Evolutionary conservation across 2,329 filamentous ascomycete genomes (phyloP).

Genomic region (Penicillium hordei): DNA sequence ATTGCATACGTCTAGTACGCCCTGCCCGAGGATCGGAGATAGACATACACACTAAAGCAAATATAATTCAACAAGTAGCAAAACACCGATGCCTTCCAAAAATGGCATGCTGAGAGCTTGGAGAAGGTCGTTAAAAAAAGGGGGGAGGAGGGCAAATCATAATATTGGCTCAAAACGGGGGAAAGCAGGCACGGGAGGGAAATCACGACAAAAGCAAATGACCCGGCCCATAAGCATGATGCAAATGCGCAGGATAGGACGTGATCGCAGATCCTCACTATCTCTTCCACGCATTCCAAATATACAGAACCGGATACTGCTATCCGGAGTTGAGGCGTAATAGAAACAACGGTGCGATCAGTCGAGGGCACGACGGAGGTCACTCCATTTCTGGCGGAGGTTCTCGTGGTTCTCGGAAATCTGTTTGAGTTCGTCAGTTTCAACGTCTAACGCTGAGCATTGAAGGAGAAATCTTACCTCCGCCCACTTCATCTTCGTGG

Average conservation of each 20-base stretch:
- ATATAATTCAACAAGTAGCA: constrained; percentile 6
- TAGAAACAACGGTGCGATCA: constrained; percentile 18
- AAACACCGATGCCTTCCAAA: constrained; percentile 19
- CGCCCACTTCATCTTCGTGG: constrained; percentile 91
- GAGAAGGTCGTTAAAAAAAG: constrained; percentile 11
- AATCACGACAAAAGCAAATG: constrained; percentile 12
- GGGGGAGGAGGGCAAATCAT: constrained; percentile 7
- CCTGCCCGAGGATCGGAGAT: constrained; percentile 6
- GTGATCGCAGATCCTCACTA: constrained; percentile 23
- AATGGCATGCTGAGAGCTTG: constrained; percentile 16
- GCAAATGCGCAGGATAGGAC: constrained; percentile 6
- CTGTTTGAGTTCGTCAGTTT: constrained; percentile 43
- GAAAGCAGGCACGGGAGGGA: background rate
- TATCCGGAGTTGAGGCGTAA: background rate
- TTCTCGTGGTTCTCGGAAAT: constrained; percentile 69
- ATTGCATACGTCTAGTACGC: constrained; percentile 26
- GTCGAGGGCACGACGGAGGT: constrained; percentile 61
- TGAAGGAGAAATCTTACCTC: constrained; percentile 64
- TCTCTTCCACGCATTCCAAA: constrained; percentile 15
- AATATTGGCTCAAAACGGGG: constrained; percentile 7
- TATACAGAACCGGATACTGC: constrained; percentile 19
- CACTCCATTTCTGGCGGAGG: constrained; percentile 73
- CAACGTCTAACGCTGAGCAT: background rate
- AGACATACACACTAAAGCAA: constrained; percentile 9
- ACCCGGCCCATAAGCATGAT: constrained; percentile 17